Conservation (phyloP, 129 eudicot species). For the Pulicaria dysenterica region DNA sequence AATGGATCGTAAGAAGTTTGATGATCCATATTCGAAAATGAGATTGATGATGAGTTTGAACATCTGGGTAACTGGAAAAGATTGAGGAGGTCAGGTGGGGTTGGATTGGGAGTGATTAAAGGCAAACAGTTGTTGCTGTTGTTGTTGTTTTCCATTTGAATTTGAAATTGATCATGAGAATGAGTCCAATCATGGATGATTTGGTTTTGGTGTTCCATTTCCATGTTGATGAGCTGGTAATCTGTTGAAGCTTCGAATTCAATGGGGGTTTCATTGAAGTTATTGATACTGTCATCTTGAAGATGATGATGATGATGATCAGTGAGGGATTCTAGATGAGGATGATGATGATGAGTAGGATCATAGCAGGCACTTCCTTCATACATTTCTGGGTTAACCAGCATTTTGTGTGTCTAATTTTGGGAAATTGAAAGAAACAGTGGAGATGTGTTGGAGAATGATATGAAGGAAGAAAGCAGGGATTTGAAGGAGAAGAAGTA, state of each 20-base stretch:
- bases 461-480: constrained; percentile 9
- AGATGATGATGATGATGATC: constrained; percentile 40
- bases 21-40: constrained; percentile 41
- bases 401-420: constrained; percentile 32
- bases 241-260: constrained; percentile 45
- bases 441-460: not conserved
- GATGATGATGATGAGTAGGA: constrained; percentile 52
- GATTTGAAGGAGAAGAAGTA: constrained; percentile 31
- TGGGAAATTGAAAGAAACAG: not conserved
- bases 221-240: constrained; percentile 43
- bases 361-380: constrained; percentile 58
- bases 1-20: constrained; percentile 56
- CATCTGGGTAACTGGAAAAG: constrained; percentile 62
- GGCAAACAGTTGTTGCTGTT: constrained; percentile 16
- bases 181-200: constrained; percentile 33
- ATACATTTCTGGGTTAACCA: constrained; percentile 45
- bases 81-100: constrained; percentile 72
- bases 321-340: constrained; percentile 37
- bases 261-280: constrained; percentile 36
- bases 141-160: constrained; percentile 15
- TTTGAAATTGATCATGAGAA: constrained; percentile 38
- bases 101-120: constrained; percentile 39
- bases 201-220: constrained; percentile 50
- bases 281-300: constrained; percentile 28
- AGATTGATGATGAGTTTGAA: constrained; percentile 56